Evolutionary conservation across 495 filamentous ascomycete genomes (phyloP).

Genomic region (Xylaria nigripes): DNA sequence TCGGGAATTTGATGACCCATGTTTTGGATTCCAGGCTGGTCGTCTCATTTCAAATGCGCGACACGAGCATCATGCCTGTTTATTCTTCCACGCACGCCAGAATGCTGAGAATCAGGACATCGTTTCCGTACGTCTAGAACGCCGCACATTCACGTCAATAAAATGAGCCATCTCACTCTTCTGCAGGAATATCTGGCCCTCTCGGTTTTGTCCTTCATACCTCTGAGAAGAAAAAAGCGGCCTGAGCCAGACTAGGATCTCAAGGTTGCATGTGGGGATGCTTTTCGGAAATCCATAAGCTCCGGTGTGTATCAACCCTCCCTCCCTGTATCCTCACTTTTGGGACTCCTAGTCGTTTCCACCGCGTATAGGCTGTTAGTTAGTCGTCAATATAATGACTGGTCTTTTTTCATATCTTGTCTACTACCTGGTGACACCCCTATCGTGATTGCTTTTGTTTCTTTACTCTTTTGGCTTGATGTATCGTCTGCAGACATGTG

Average conservation of each 20-base stretch:
- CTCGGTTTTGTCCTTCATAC: neutral
- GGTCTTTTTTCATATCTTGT: neutral
- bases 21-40: neutral
- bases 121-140: slow-evolving; percentile 7
- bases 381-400: neutral
- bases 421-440: neutral
- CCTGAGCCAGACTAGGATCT: neutral
- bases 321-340: slow-evolving; percentile 3
- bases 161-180: slow-evolving; percentile 17
- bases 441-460: neutral
- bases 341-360: neutral
- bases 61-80: neutral
- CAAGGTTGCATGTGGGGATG: neutral
- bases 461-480: too few species aligned
- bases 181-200: slow-evolving; percentile 9
- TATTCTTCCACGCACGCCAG: neutral
- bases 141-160: slow-evolving; percentile 2
- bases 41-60: neutral
- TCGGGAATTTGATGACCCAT: slow-evolving; percentile 22
- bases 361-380: neutral
- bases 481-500: too few species aligned
- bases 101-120: neutral
- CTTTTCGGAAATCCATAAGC: slow-evolving; percentile 12
- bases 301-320: slow-evolving; percentile 28
- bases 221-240: neutral